phyloP scores from a whole-genome alignment of 2,329 filamentous ascomycete species.

The Monilinia fructicola region DNA sequence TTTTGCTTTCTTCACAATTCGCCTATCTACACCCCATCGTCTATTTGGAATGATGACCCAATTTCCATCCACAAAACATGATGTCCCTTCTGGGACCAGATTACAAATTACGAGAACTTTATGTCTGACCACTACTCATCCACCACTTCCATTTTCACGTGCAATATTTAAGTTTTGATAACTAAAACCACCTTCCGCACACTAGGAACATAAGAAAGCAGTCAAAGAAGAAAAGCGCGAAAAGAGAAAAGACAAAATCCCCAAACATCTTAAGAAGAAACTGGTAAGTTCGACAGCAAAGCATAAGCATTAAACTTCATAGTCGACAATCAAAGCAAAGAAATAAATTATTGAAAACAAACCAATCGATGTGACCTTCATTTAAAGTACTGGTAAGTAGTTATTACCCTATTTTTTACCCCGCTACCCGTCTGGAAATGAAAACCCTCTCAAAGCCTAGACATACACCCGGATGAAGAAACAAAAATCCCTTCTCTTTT shows the following conservation, averaged over 20 bases:
- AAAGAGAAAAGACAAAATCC: constrained; percentile 91
- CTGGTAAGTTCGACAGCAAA: constrained; percentile 56
- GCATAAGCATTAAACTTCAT: constrained; percentile 37
- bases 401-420: not conserved
- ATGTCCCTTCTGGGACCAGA: constrained; percentile 18
- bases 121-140: constrained; percentile 12
- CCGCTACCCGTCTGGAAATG: not conserved
- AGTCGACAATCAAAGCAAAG: constrained; percentile 17
- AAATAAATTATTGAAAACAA: not conserved
- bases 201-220: constrained; percentile 72
- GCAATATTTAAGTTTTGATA: not conserved
- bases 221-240: constrained; percentile 96
- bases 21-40: constrained; percentile 28
- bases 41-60: constrained; percentile 15
- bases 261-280: constrained; percentile 93
- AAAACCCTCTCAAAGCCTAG: not conserved
- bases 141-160: not conserved
- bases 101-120: constrained; percentile 21
- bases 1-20: not conserved
- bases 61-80: constrained; percentile 23
- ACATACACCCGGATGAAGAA: constrained; percentile 37
- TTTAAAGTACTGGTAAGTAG: not conserved
- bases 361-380: not conserved
- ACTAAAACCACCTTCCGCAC: not conserved
- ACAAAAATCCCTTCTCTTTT: constrained; percentile 29